Percentiles rank a stretch among this genome's conserved stretches.
phyloP scores from a whole-genome alignment of 2,329 filamentous ascomycete genomes.

The Knoxdaviesia proteae region DNA sequence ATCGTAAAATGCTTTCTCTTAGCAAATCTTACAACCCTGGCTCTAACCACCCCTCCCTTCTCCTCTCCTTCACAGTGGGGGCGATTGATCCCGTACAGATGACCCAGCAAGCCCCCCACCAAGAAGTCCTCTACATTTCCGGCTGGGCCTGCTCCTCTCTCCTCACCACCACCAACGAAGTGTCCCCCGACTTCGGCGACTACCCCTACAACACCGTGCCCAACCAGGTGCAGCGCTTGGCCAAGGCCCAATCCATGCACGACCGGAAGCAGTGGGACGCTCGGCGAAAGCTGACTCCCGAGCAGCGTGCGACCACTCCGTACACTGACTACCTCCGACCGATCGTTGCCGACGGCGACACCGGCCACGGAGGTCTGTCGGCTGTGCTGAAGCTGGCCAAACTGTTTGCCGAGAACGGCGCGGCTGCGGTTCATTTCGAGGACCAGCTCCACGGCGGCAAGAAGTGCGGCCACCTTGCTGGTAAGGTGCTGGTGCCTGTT shows the following conservation, averaged over 20 bases:
- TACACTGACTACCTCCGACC: constrained; percentile 86
- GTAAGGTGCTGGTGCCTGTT: constrained; percentile 84
- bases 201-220: constrained; percentile 98
- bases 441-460: constrained; percentile 96
- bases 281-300: constrained; percentile 54
- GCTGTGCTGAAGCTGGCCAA: constrained; percentile 92
- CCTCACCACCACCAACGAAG: constrained; percentile 85
- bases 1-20: background rate
- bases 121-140: constrained; percentile 88
- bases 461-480: constrained; percentile 91
- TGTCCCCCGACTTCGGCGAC: constrained; percentile 92
- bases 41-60: too few relatives aligned
- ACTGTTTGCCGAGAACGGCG: constrained; percentile 91
- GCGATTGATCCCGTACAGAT: constrained; percentile 98
- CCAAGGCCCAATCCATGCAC: constrained; percentile 93
- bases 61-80: constrained; percentile 41
- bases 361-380: constrained; percentile 79
- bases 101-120: constrained; percentile 92
- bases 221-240: constrained; percentile 87
- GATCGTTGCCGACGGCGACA: constrained; percentile 92
- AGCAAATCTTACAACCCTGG: too few relatives aligned
- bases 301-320: constrained; percentile 53
- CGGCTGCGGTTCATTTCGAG: constrained; percentile 91
- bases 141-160: constrained; percentile 95
- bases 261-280: constrained; percentile 89